These are phyloP conservation scores for Alloascoidea hylecoeti DNA, from an alignment of 805 yeast species.

Conservation along the genomic window DNA sequence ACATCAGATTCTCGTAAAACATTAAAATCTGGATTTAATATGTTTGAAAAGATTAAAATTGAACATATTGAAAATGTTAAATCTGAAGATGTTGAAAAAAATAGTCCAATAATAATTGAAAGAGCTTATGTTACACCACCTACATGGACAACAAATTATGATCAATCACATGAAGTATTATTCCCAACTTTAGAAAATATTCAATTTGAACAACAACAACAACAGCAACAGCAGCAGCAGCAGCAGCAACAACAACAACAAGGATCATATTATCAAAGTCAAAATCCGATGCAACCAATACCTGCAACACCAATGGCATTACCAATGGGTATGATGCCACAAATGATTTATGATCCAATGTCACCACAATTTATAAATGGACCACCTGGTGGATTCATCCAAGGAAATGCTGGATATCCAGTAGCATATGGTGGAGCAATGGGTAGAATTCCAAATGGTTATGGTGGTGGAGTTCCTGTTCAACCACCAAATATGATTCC, in stretches of 20 bases:
- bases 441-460: neutral
- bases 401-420: neutral
- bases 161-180: slow-evolving; percentile 14
- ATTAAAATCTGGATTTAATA: slow-evolving; percentile 32
- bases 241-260: neutral
- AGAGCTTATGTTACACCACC: slow-evolving; percentile 64
- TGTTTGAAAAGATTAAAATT: slow-evolving; percentile 32
- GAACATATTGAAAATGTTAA: slow-evolving; percentile 15
- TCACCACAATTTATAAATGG: neutral
- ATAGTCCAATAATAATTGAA: slow-evolving; percentile 25
- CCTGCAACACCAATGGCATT: neutral
- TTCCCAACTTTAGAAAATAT: neutral
- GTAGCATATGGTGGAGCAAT: neutral
- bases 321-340: neutral
- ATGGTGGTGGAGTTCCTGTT: too few relatives aligned
- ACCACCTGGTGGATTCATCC: slow-evolving; percentile 1
- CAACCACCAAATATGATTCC: too few relatives aligned
- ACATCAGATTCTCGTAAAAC: slow-evolving; percentile 15
- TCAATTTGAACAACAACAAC: neutral
- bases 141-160: slow-evolving; percentile 54
- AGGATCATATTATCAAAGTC: neutral
- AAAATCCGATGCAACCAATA: neutral
- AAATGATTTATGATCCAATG: too few relatives aligned
- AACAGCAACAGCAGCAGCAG: neutral
- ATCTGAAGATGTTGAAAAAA: slow-evolving; percentile 12